Evolutionary conservation across 2,329 filamentous ascomycete species (phyloP).

Genomic region (Cercospora sesami): DNA sequence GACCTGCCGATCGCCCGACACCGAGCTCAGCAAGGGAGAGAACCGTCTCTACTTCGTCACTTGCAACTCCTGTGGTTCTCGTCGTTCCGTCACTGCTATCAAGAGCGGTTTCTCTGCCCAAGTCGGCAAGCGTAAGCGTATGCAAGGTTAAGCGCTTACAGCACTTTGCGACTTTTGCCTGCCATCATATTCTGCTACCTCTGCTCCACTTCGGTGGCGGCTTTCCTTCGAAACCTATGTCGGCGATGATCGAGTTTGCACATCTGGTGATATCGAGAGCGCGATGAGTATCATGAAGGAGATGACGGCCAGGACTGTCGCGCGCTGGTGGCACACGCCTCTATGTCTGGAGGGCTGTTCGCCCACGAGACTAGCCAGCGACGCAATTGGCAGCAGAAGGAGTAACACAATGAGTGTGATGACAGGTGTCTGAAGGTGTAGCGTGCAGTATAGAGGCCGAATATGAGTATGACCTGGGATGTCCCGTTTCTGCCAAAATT

Average conservation of each 20-base stretch:
- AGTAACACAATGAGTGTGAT: neutral
- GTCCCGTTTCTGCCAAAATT: neutral
- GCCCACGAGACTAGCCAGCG: neutral
- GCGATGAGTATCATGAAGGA: neutral
- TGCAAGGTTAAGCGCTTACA: constrained; percentile 47
- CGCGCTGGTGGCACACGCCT: neutral
- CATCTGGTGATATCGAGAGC: constrained; percentile 9
- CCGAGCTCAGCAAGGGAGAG: constrained; percentile 96
- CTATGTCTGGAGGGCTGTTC: neutral
- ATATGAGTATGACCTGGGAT: neutral
- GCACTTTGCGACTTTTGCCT: neutral
- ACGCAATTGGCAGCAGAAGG: neutral
- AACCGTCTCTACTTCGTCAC: constrained; percentile 99
- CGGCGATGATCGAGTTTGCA: constrained; percentile 14
- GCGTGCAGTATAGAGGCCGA: neutral
- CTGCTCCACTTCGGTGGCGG: neutral
- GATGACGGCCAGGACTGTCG: neutral
- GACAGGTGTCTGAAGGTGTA: neutral
- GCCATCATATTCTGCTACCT: neutral
- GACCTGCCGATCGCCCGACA: constrained; percentile 92
- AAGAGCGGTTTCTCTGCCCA: constrained; percentile 99
- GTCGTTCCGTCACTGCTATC: constrained; percentile 93
- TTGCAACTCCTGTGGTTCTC: constrained; percentile 69
- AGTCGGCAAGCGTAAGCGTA: constrained; percentile 97
- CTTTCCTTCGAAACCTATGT: neutral